Base-by-base conservation (phyloP, 2,329 filamentous ascomycete genomes). In the Chaetomium olivaceum region DNA sequence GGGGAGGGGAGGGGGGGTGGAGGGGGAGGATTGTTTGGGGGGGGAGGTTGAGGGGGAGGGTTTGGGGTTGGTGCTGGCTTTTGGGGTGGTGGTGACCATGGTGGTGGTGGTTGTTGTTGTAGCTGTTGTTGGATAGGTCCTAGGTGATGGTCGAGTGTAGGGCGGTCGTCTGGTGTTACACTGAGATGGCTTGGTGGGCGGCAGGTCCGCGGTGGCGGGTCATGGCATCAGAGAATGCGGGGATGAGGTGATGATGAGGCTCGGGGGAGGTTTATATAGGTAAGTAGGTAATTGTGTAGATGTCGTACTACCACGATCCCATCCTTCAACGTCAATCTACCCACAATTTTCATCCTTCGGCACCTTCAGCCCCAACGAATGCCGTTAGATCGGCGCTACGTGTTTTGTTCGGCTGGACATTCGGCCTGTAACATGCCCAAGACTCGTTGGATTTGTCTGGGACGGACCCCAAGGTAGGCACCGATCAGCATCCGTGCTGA, bases 161-260 rank as follows among this genome's bases (percentile, higher is more conserved):
- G 33, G 11, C 14, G 14, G 36, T 39, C 11, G 36, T 39, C n/a
- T n/a, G 36, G 5, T 36, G 33, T 36, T 43, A 43, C 16, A 19
- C 39, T 43, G 39, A 16, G 39, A n/a, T 3, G 36, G 12, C 14
- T 4, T 39, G 36, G 39, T 36, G 33, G 33, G 33, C 33, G 33
- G 33, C 33, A n/a, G 39, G 39, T 58, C 43, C 54, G 19, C 7
- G 5, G 29, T 29, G 50, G 23, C 56, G 58, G 62, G 65, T 51
- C 19, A 58, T 63, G 48, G 50, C 58, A 55, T 66, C 61, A 61
- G 29, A 50, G 16, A 14, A 25, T 7, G 16, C 48, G 43, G 9
- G 25, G 16, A 62, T 64, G 61, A 64, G 57, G 61, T 64, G 65
- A 67, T 61, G 55, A 36, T n/a, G 31, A 23, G 21, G 48, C 8